Conservation (phyloP, 2,329 filamentous ascomycete genomes). For the Ploettnerulaceae sp. region DNA sequence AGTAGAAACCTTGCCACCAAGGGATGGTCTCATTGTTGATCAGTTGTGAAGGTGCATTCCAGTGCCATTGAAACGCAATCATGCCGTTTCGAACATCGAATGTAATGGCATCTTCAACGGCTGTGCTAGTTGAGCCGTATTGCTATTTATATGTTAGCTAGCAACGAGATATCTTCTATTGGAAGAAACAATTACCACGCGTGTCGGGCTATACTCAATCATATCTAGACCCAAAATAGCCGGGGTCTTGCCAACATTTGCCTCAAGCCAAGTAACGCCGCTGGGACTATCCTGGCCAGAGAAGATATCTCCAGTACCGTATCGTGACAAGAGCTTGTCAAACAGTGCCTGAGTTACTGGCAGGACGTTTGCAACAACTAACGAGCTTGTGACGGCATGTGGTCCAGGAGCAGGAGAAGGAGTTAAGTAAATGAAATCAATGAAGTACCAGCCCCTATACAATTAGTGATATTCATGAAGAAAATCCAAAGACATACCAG, state of each 20-base stretch:
- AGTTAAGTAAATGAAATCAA: conserved; percentile 40
- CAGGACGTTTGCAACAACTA: conserved; percentile 35
- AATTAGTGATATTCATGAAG: neutral
- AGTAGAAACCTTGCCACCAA: conserved; percentile 48
- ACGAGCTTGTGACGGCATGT: conserved; percentile 37
- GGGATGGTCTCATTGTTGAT: conserved; percentile 38
- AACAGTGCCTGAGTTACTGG: conserved; percentile 16
- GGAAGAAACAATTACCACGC: conserved; percentile 34
- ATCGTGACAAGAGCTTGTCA: conserved; percentile 13
- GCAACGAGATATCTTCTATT: too few relatives aligned
- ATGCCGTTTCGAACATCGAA: conserved; percentile 42
- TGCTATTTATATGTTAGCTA: conserved; percentile 28
- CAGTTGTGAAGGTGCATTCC: conserved; percentile 43
- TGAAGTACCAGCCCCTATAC: conserved; percentile 41
- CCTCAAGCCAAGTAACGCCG: conserved; percentile 40
- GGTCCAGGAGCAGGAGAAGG: conserved; percentile 36
- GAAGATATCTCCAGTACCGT: conserved; percentile 28
- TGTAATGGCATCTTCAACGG: conserved; percentile 44
- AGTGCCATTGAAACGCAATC: conserved; percentile 45
- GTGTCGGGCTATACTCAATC: conserved; percentile 46
- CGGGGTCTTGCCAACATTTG: conserved; percentile 44
- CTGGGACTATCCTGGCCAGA: conserved; percentile 45
- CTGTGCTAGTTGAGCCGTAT: conserved; percentile 33
- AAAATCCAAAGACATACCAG: conserved; percentile 33
- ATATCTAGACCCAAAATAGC: conserved; percentile 43